These are phyloP conservation scores for Leccinum pellstonianum DNA, from an alignment of 768 basidiomycete genomes.

Conservation along the genomic window DNA sequence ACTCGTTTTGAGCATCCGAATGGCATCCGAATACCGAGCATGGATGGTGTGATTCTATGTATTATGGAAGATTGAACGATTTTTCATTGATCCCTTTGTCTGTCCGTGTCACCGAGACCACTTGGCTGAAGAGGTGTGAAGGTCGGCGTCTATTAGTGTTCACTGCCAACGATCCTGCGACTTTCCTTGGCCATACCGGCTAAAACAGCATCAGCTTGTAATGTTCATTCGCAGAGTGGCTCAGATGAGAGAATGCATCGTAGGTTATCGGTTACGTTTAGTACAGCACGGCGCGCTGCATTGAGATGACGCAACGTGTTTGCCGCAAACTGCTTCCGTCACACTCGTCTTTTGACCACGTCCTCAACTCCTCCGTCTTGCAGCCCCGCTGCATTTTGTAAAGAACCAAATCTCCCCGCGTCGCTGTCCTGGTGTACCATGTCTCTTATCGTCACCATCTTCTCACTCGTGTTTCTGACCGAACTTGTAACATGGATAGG, in stretches of 20 bases:
- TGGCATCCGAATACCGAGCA: background rate
- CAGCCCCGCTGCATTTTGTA: slow-evolving; percentile 8
- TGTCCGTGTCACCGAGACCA: background rate
- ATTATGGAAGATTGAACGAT: background rate
- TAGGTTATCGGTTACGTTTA: too few relatives aligned
- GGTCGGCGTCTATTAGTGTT: background rate
- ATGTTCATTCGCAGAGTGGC: background rate
- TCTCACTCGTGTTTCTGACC: slow-evolving; percentile 76
- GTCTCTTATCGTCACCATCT: slow-evolving; percentile 81
- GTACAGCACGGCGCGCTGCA: too few relatives aligned
- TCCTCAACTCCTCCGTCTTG: background rate
- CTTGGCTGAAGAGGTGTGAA: background rate
- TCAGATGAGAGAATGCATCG: background rate
- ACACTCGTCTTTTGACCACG: slow-evolving; percentile 1
- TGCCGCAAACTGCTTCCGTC: slow-evolving; percentile 1
- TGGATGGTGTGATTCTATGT: background rate
- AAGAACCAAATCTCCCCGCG: slow-evolving; percentile 1
- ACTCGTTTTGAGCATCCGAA: background rate
- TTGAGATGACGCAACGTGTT: slow-evolving; percentile 20
- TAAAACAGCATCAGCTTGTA: background rate
- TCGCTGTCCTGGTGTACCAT: slow-evolving; percentile 37
- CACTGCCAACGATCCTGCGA: background rate
- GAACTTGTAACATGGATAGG: slow-evolving; percentile 90
- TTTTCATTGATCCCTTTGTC: background rate
- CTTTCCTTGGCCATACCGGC: background rate